Evolutionary conservation across 2,329 filamentous ascomycete genomes (phyloP), one percentile per base, ranked within the genome.

Genomic region (Pseudocercospora macadamiae): DNA sequence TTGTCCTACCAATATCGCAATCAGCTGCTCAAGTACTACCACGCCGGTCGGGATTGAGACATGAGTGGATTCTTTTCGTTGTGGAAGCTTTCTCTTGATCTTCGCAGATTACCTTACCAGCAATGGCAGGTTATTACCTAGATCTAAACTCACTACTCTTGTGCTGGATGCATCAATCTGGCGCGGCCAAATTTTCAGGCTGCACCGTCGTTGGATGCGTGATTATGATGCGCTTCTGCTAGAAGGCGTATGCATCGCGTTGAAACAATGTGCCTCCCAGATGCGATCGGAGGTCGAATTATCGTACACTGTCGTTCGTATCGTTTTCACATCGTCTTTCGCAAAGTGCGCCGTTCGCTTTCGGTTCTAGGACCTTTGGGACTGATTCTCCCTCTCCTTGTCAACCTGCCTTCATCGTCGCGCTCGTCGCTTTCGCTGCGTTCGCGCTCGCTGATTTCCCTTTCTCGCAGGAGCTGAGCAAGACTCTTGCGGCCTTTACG

Each of bases 401-500:
- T 12, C 10, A 49, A 26, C 10, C 47, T 30, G 25, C 47, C 47
- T 34, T 49, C 47, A 12, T 49, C 47, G 26, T 49, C 47, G 18
- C 26, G 7, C 23, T 49, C 47, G 16, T 49, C 47, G 26, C 47
- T 49, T 58, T 62, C 66, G 54, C 62, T 68, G 42, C 52, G 57
- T 48, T 54, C 37, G 32, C 65, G 55, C 51, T 65, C 61, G 23
- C 63, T 68, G 44, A 62, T 51, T 55, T 70, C 69, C 57, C 65
- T 59, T 59, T 69, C 67, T 19, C 60, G 63, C 18, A 67, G 34
- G 36, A 70, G 61, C 47, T 70, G 66, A 10, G 64, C 67, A n/a
- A 73, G 61, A 12, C 66, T 67, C 55, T 69, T 73, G 48, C 68
- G 62, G 18, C 73, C 73, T 63, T 73, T 74, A 34, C 63, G 62